Evolutionary conservation across 1,284 basidiomycete genomes (phyloP), one percentile per base, ranked within the genome.

Genomic region (Pseudozyma sp.): DNA sequence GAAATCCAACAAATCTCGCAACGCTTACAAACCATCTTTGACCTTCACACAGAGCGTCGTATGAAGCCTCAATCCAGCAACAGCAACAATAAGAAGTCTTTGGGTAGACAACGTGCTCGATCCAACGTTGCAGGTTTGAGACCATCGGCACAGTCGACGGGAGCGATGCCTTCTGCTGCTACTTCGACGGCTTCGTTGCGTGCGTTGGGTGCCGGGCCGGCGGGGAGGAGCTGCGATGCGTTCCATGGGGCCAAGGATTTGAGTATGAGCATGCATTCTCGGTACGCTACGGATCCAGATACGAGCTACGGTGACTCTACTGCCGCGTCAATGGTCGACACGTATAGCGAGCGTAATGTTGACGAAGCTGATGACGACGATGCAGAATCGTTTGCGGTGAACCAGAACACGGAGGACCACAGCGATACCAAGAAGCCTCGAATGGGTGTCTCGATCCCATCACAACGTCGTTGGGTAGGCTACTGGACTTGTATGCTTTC

Each of bases 401-500:
- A 67, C 18, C 67, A 70, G 25, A 75, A 75, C 54, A 75, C 67
- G 16, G 72, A 75, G 35, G 64, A 70, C 11, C 67, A 70, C 58
- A 34, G 51, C 34, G 42, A 50, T n/a, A 57, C 58, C 12, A 61
- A 56, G 40, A 50, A 61, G 19, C 76, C 76, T 11, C 62, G 62
- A 36, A 70, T 78, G 62, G 79, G 77, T n/a, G 75, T 81, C 2
- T 78, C 75, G 18, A 79, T 81, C 44, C 65, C 77, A 0, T 67
- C 60, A 11, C 79, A 81, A 44, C 66, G 78, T 11, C 48, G 79
- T 25, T 81, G 70, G 70, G 74, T 78, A 1, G 77, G 77, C 14
- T 80, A 80, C 62, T 80, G 79, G 79, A 66, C 71, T 4, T 58
- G 79, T 4, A 76, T 80, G 3, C 72, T 80, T 7, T 55, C 74